These are phyloP conservation scores for Aspergillus ibericus DNA, from an alignment of 2,329 filamentous ascomycete species.

Conservation along the genomic window DNA sequence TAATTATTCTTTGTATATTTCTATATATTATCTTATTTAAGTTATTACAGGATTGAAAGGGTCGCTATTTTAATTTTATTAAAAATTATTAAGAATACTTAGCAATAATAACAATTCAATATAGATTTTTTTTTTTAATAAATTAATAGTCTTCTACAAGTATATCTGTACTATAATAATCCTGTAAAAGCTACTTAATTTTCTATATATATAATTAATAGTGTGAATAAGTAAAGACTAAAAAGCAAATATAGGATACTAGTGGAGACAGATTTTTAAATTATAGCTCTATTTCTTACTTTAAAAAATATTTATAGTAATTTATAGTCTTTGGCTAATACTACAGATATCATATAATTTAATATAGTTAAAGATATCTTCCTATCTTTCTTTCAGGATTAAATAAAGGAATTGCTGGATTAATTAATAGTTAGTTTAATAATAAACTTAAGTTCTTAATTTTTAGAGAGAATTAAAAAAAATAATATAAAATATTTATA, in stretches of 20 bases:
- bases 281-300: background rate
- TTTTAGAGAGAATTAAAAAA: background rate
- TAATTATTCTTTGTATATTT: background rate
- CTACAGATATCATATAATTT: background rate
- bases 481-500: too few species aligned
- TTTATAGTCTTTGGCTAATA: background rate
- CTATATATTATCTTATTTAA: background rate
- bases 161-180: background rate
- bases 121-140: background rate
- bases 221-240: background rate
- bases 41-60: background rate
- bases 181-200: background rate
- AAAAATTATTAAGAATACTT: background rate
- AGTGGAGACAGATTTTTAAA: background rate
- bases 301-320: background rate
- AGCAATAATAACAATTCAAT: background rate
- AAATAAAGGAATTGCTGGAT: too few species aligned
- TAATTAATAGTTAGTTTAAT: too few species aligned
- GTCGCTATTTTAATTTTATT: background rate
- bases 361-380: background rate
- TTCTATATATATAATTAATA: background rate
- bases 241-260: background rate
- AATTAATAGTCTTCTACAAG: background rate
- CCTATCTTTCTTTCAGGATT: background rate
- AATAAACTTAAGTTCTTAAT: background rate